Evolutionary conservation across 441 rosid species (phyloP), one percentile per base, ranked within the genome.

Genomic region (Populus hybrid): DNA sequence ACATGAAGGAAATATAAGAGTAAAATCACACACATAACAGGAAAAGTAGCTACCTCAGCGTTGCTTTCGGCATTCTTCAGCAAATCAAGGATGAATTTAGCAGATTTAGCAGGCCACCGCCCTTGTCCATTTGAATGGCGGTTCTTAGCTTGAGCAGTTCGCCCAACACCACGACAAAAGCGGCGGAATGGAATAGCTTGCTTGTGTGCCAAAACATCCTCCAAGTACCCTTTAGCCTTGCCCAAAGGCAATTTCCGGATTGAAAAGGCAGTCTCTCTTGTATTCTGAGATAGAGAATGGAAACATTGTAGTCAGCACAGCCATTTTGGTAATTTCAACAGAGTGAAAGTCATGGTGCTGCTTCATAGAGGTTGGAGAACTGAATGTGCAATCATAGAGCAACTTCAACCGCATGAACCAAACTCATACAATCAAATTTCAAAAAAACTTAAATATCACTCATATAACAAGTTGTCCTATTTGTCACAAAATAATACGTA

Each of bases 211-310:
- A 30, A 30, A 30, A 30, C 32, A 30, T 30, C 32, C 32, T 30
- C 32, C 32, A 30, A 30, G 32, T 30, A 30, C 32, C 32, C 32
- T 30, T 30, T 30, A 30, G 32, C 32, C 32, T 30, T 30, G 32
- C 32, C 32, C 32, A 30, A 30, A 30, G 32, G 32, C 32, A 30
- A 30, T 30, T 30, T 94, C 73, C 97, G 81, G 67, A 96, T 83
- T 72, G 98, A 87, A 72, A 81, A 86, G 10, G 97, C 97, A 23
- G 99, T 93, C 69, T 96, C 99, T 77, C 98, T 91, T 0, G 98
- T 92, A 85, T 96, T 96, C 98, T 93, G 79, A 36, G 23, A 66
- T 32, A 74, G 36, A 21, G 20, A 32, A 12, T 32, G 28, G 23
- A 10, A 14, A 35, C 2, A 42, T 66, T 16, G 21, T 6, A 20